Base-by-base conservation (phyloP, 768 basidiomycete species). In the Podaxis sp. region DNA sequence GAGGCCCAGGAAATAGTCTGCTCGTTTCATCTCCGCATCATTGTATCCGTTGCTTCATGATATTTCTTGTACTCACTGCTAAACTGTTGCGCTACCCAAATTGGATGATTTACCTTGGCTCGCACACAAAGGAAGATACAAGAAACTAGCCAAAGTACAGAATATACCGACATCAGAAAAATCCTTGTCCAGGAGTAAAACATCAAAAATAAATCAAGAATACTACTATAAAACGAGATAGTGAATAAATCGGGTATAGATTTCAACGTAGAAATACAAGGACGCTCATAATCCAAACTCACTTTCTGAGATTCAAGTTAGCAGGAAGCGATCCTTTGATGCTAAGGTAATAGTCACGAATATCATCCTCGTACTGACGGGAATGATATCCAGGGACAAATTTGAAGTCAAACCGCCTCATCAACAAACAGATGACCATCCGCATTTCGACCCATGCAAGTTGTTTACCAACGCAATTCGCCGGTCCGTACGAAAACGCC, bases 391-490 rank as follows among this genome's bases (percentile, higher is more conserved):
- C 74, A 0, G 75, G 67, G 57, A 69, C 70, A 49, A 80, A 75
- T 11, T 65, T 59, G 54, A 82, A 66, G n/a, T 78, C 75, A 65
- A 80, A 81, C 36, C 65, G 70, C 22, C 73, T 73, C 57, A 83
- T 64, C 57, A 81, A 52, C 40, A 73, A 49, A 42, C 75, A 76
- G 8, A 78, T 63, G 17, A 79, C 65, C 72, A 77, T 75, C 6
- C 75, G 70, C 70, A 80, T 68, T 57, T 79, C 77, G 55, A 74
- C 64, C 63, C 70, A 68, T 3, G 77, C 78, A 54, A 79, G 62
- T 53, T 69, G 68, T 52, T 70, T 78, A 19, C 84, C 84, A 12
- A 76, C 79, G 66, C 85, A 86, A 65, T 82, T 82, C 15, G 77
- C 75, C 11, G 83, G 82, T 0, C 85, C 84, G 48, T 72, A 69